A percentile compares a stretch with the other conserved stretches of the same genome.
phyloP scores from a whole-genome alignment of 148 eudicot species.

The Rhododendron griersonianum region DNA sequence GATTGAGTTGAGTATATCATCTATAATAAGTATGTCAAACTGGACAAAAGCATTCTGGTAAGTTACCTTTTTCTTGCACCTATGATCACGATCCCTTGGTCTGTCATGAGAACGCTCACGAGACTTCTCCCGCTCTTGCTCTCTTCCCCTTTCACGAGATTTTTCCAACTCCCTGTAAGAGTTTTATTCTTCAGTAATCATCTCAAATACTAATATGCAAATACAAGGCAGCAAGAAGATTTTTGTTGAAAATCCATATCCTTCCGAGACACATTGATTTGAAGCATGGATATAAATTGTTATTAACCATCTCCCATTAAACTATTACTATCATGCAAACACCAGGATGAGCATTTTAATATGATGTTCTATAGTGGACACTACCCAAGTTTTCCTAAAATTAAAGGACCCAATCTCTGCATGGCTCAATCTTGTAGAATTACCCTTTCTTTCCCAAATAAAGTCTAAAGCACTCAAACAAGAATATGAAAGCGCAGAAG shows the following conservation, averaged over 20 bases:
- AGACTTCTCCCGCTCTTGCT: conserved; percentile 64
- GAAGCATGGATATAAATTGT: not conserved
- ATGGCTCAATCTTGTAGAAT: not conserved
- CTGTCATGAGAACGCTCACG: conserved; percentile 82
- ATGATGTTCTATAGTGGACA: not conserved
- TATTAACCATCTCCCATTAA: not conserved
- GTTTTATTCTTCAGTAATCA: conserved; percentile 9
- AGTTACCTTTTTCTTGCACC: not conserved
- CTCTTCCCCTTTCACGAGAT: conserved; percentile 84
- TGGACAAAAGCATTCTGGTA: too few relatives aligned
- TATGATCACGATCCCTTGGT: conserved; percentile 80
- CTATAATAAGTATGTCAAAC: too few relatives aligned
- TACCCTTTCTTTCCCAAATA: not conserved
- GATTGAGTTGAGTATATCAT: too few relatives aligned
- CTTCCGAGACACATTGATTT: not conserved
- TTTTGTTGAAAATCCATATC: not conserved
- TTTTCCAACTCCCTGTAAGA: conserved; percentile 76
- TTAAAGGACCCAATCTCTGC: not conserved
- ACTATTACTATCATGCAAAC: not conserved
- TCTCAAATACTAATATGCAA: not conserved
- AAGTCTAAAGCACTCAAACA: not conserved
- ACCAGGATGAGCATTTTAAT: not conserved
- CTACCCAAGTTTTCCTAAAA: not conserved
- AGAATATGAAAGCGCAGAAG: not conserved
- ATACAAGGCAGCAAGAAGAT: not conserved